Evolutionary conservation across 805 yeast species (phyloP), one percentile per base, ranked within the genome.

Genomic region (Myxozyma nipponensis): DNA sequence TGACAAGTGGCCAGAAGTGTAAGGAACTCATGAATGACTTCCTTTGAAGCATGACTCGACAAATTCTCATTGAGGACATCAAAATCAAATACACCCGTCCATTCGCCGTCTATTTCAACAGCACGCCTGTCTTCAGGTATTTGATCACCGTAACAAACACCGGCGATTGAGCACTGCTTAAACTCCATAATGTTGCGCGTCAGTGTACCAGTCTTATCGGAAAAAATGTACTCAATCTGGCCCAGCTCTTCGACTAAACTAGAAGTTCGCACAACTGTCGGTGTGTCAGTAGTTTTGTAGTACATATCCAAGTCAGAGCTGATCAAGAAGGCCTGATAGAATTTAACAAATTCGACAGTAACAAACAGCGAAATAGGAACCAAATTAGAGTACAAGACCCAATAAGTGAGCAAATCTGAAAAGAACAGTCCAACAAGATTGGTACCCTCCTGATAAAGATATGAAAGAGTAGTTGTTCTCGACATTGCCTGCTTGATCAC

Each of bases 121-220:
- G 87, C 87, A 37, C 77, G 77, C 45, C 81, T 83, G 64, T 91
- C 98, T 63, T 93, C 98, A 0, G 99, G 98, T 28, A 93, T 84
- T 37, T 81, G 86, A 46, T 77, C 85, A 35, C 88, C 85, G 66
- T 90, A 93, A 63, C 95, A 86, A 47, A 79, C 79, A 0, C 98
- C 98, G 2, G 89, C 97, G 64, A 93, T 88, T 0, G 96, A 79
- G 62, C 96, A 89, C 6, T 93, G 81, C 66, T 86, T 89, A 70
- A 87, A 93, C 68, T 89, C 98, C 99, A 93, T 93, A 48, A 93
- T 84, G 64, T 93, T 93, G 68, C 97, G 73, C 0, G 99, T 93
- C 52, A 93, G 74, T 0, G 99, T 93, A 26, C 99, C 99, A 0
- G 99, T 93, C 66, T 93, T 93, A 68, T 93, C 99, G 67, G 96